Percentiles rank a stretch among this genome's conserved stretches.
phyloP scores from a whole-genome alignment of 495 filamentous ascomycete genomes.

The Cercophora samala region DNA sequence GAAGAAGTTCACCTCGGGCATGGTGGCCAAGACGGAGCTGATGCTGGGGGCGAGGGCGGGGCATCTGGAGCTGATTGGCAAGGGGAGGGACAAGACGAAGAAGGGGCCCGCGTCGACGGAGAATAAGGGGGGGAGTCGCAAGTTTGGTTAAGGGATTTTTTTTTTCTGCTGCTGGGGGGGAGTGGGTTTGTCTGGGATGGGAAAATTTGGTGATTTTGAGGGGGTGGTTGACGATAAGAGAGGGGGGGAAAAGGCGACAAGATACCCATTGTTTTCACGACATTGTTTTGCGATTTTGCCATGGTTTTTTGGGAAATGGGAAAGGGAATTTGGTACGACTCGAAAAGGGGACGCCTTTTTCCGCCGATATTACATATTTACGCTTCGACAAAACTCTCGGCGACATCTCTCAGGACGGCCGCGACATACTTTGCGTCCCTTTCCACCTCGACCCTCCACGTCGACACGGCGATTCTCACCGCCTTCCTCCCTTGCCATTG shows the following conservation, averaged over 20 bases:
- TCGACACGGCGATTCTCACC: constrained; percentile 75
- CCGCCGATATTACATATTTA: background rate
- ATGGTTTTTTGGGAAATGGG: background rate
- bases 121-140: constrained; percentile 44
- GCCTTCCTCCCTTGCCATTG: constrained; percentile 70
- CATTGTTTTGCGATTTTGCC: background rate
- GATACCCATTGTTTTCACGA: background rate
- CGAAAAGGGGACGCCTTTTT: background rate
- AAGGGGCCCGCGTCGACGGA: constrained; percentile 18
- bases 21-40: constrained; percentile 44
- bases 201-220: too few relatives aligned
- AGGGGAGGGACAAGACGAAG: constrained; percentile 41
- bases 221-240: background rate
- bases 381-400: constrained; percentile 10
- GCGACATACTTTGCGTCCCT: constrained; percentile 53
- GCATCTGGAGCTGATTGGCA: constrained; percentile 49
- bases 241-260: background rate
- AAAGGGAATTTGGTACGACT: background rate
- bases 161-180: too few relatives aligned
- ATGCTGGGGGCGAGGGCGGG: constrained; percentile 48
- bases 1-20: constrained; percentile 41
- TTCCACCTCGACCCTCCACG: constrained; percentile 66
- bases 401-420: constrained; percentile 42
- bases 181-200: background rate
- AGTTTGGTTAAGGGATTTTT: constrained; percentile 53